Evolutionary conservation across 805 yeast genomes (phyloP).

Genomic region (Wickerhamiella brachini): DNA sequence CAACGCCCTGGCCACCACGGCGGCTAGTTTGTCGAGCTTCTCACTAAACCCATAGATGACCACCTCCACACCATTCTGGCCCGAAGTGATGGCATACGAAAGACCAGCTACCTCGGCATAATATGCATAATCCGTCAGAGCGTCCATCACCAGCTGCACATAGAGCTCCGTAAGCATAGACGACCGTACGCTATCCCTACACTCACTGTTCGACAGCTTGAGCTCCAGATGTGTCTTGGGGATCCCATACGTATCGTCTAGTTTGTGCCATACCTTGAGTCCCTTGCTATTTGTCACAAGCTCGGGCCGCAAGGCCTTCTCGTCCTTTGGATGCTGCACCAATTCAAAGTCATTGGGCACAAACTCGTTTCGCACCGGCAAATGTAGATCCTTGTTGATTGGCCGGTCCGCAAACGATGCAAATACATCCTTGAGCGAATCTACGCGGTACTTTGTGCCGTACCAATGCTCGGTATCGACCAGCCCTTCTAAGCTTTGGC

Average conservation of each 20-base stretch:
- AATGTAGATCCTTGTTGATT: conserved; percentile 28
- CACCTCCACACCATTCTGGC: conserved; percentile 58
- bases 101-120: conserved; percentile 78
- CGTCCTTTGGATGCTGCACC: conserved; percentile 24
- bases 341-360: conserved; percentile 70
- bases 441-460: conserved; percentile 62
- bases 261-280: conserved; percentile 57
- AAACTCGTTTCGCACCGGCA: conserved; percentile 67
- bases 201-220: conserved; percentile 42
- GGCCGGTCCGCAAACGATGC: conserved; percentile 4
- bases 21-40: conserved; percentile 51
- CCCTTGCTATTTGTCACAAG: conserved; percentile 35
- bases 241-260: conserved; percentile 75
- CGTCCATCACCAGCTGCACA: conserved; percentile 62
- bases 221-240: conserved; percentile 71
- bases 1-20: conserved; percentile 44
- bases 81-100: conserved; percentile 39
- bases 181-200: conserved; percentile 18
- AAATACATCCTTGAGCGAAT: conserved; percentile 30
- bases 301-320: conserved; percentile 42
- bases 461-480: conserved; percentile 67
- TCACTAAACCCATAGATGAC: conserved; percentile 72
- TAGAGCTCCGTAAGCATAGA: conserved; percentile 47
- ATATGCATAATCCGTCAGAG: conserved; percentile 60
- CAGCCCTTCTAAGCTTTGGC: conserved; percentile 37